A percentile compares a stretch with the other conserved stretches of the same genome.
Conservation (phyloP, 768 basidiomycete species). For the Auricularia sp. region DNA sequence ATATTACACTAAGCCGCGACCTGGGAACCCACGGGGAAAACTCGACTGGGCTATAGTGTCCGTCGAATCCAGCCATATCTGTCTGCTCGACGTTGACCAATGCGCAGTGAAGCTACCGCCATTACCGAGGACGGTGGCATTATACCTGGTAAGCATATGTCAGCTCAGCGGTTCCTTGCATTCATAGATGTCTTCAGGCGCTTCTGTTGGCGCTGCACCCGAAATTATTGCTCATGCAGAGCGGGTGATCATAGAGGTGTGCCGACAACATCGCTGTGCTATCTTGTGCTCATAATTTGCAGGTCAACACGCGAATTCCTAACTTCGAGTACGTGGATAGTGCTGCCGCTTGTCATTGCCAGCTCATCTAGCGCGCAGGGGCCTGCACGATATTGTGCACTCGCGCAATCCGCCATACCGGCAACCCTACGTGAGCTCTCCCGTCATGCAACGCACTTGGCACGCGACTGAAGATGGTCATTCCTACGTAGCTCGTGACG, state of each 20-base stretch:
- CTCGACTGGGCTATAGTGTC: conserved; percentile 19
- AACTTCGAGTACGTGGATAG: conserved; percentile 7
- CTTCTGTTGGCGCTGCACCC: conserved; percentile 19
- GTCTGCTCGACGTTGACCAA: too few species aligned
- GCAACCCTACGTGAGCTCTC: conserved; percentile 13
- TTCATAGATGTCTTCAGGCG: background rate
- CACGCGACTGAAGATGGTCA: too few species aligned
- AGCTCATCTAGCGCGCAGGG: background rate
- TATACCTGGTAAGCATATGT: conserved; percentile 10
- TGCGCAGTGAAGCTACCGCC: conserved; percentile 11
- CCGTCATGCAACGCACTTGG: too few species aligned
- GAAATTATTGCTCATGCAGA: conserved; percentile 18
- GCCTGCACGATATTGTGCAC: conserved; percentile 19
- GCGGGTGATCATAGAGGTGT: conserved; percentile 18
- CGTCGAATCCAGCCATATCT: too few species aligned
- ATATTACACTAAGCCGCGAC: conserved; percentile 14
- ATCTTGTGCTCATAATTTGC: too few species aligned
- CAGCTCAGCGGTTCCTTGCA: too few species aligned
- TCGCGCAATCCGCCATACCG: conserved; percentile 16
- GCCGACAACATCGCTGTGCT: too few species aligned
- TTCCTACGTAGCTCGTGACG: conserved; percentile 7
- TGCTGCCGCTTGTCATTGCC: too few species aligned
- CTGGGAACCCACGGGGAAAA: conserved; percentile 9
- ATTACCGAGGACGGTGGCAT: conserved; percentile 16
- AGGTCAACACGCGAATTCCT: conserved; percentile 19